Evolutionary conservation across 2,329 filamentous ascomycete genomes (phyloP).

Genomic region (Daldinia sp.): DNA sequence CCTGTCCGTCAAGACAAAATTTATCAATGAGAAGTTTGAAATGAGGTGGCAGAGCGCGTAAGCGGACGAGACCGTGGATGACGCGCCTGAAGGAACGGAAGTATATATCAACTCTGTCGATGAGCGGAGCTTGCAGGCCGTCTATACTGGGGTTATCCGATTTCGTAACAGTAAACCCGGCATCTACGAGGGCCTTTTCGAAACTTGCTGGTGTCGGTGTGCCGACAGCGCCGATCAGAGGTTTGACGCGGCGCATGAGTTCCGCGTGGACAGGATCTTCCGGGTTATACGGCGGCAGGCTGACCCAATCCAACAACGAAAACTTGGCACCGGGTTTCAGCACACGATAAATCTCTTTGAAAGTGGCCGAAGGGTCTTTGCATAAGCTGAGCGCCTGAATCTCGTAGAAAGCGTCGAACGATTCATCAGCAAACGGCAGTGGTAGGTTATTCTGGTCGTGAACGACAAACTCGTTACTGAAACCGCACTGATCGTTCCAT

Average conservation of each 20-base stretch:
- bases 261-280: constrained; percentile 60
- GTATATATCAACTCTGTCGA: constrained; percentile 66
- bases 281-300: constrained; percentile 62
- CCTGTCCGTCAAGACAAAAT: constrained; percentile 65
- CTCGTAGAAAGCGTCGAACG: constrained; percentile 67
- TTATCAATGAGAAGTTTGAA: constrained; percentile 67
- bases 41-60: constrained; percentile 61
- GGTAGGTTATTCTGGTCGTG: constrained; percentile 66
- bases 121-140: constrained; percentile 64
- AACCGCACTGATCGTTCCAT: constrained; percentile 52
- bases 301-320: constrained; percentile 66
- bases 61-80: constrained; percentile 61
- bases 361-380: constrained; percentile 61
- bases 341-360: constrained; percentile 62
- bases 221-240: constrained; percentile 66
- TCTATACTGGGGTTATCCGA: constrained; percentile 66
- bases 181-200: constrained; percentile 59
- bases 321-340: constrained; percentile 64
- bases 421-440: constrained; percentile 61
- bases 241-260: constrained; percentile 67
- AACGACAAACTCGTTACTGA: constrained; percentile 60
- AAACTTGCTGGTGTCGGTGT: constrained; percentile 63
- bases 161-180: constrained; percentile 61
- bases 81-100: constrained; percentile 64
- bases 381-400: constrained; percentile 69